Evolutionary conservation across 176 grass and related monocot genomes (phyloP), one percentile per base, ranked within the genome.

Genomic region (Coix lacrymajobi): DNA sequence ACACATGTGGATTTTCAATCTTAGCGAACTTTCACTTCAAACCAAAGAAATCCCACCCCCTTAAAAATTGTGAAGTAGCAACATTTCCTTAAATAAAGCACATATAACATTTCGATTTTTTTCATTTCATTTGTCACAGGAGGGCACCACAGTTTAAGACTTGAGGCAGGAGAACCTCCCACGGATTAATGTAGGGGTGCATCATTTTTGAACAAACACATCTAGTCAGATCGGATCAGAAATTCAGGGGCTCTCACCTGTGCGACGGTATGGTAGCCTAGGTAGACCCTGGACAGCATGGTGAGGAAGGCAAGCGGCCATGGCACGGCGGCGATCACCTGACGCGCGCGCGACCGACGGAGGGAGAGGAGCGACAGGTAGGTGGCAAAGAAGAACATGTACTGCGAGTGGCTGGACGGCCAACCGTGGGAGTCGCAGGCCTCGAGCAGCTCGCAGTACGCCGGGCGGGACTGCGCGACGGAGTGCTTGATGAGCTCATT

Each of bases 331-430:
- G 89, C 85, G 33, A 95, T 69, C 31, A 82, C 54, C 56, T 68
- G 64, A 30, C 66, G 66, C 36, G 62, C 85, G 8, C 43, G 48
- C 39, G 84, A 68, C 0, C 83, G 75, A 17, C 66, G 45, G 73
- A 93, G 73, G 44, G 83, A 72, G 41, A 99, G 89, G 37, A 99
- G 84, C 41, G 96, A 90, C 41, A 96, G 85, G 62, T 96, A 99
- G 71, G 91, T 87, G 61, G 96, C 91, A 63, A 99, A 99, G 93
- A 99, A 99, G 87, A 99, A 96, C 83, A 66, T 92, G 83, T 96
- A 99, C 89, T 99, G 96, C 38, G 96, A 86, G 81, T 99, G 96
- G 58, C 91, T 93, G 29, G 96, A 99, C 8, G 96, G 96, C 96
- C 93, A 99, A 0, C 96, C 96, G 63, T 93, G 93, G 77, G 96